A percentile compares a stretch with the other conserved stretches of the same genome.
Evolutionary conservation across 2,329 filamentous ascomycete genomes (phyloP).

Genomic region (Pseudofabraea citricarpa): DNA sequence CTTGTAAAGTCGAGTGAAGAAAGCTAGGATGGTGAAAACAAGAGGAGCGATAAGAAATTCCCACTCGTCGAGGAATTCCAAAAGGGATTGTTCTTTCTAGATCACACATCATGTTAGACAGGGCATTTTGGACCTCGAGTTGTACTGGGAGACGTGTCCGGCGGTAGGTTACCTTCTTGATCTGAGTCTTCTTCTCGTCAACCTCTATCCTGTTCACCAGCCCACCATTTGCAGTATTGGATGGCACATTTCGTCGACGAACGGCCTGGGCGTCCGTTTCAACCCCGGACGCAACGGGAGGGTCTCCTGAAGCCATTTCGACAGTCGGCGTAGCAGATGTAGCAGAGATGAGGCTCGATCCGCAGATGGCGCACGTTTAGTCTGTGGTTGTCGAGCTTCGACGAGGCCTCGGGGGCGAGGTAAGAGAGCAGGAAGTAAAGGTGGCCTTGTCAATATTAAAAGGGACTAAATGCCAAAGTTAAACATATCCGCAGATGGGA

Average conservation of each 20-base stretch:
- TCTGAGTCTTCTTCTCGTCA: conserved; percentile 56
- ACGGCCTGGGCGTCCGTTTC: conserved; percentile 49
- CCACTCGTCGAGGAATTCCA: conserved; percentile 60
- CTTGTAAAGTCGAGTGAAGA: conserved; percentile 66
- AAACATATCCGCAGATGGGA: background rate
- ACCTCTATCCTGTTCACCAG: conserved; percentile 33
- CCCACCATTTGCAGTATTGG: conserved; percentile 31
- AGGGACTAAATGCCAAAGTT: background rate
- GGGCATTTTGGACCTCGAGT: background rate
- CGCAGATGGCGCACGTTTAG: background rate
- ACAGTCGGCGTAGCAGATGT: background rate
- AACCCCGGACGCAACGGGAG: conserved; percentile 54
- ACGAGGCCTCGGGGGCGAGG: background rate
- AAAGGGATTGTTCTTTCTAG: conserved; percentile 47
- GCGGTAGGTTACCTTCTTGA: conserved; percentile 44
- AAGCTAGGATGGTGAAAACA: conserved; percentile 55
- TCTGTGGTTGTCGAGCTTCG: background rate
- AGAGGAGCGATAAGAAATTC: conserved; percentile 57
- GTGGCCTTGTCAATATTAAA: conserved; percentile 2
- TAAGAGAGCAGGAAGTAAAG: background rate
- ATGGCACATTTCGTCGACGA: conserved; percentile 49
- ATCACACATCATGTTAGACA: too few species aligned
- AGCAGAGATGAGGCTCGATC: background rate
- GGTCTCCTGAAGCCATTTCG: conserved; percentile 38
- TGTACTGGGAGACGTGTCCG: conserved; percentile 1